phyloP scores from a whole-genome alignment of 2,329 filamentous ascomycete species.

The Botrytis tulipae region DNA sequence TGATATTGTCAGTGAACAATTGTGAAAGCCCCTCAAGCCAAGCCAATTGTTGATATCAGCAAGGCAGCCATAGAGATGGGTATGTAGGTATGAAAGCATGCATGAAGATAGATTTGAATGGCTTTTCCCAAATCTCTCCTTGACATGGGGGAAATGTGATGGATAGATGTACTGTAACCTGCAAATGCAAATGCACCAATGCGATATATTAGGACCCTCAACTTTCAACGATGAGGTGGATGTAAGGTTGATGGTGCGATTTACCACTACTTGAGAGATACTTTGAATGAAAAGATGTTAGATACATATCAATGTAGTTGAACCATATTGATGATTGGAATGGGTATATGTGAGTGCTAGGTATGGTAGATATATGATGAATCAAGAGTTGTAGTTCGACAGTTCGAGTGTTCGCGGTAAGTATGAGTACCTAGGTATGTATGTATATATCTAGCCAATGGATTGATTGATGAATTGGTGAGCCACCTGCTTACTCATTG shows the following conservation, averaged over 20 bases:
- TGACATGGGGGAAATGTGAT: constrained; percentile 10
- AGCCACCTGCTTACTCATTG: constrained; percentile 7
- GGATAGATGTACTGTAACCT: constrained; percentile 15
- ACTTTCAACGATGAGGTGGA: background rate
- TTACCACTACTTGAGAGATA: background rate
- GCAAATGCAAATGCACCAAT: background rate
- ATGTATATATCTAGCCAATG: background rate
- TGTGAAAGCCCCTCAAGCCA: constrained; percentile 5
- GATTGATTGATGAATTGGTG: background rate
- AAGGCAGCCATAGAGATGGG: background rate
- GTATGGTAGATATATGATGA: no score
- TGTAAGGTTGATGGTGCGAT: background rate
- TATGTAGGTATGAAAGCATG: background rate
- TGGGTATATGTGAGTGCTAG: no score
- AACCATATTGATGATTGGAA: background rate
- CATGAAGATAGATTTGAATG: background rate
- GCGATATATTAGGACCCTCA: background rate
- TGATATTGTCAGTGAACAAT: background rate
- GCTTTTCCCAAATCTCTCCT: constrained; percentile 5
- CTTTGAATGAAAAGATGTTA: background rate
- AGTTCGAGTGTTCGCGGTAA: background rate
- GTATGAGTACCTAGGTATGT: no score
- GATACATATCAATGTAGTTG: background rate
- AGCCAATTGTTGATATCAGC: constrained; percentile 14
- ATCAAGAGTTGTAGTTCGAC: background rate